A percentile compares a stretch with the other conserved stretches of the same genome.
phyloP scores from a whole-genome alignment of 2,329 filamentous ascomycete species.

The Hirsutella minnesotensis region DNA sequence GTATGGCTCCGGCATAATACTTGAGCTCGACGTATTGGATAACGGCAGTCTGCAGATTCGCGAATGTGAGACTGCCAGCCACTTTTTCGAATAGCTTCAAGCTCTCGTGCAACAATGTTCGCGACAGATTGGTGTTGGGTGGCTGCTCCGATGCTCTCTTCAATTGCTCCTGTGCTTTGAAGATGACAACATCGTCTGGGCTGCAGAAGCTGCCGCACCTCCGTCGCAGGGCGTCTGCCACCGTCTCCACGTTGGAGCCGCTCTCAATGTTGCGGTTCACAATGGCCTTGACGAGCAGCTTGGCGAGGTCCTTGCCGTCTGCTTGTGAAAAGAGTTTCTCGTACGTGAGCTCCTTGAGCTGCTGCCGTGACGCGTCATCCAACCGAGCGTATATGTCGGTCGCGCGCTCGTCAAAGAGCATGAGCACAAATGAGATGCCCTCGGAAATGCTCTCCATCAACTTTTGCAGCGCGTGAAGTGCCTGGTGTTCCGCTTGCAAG shows the following conservation, averaged over 20 bases:
- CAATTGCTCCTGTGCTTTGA: conserved; percentile 93
- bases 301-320: conserved; percentile 78
- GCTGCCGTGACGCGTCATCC: conserved; percentile 55
- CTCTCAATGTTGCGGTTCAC: conserved; percentile 96
- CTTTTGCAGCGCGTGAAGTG: conserved; percentile 73
- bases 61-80: conserved; percentile 66
- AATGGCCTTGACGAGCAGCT: conserved; percentile 91
- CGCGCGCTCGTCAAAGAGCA: conserved; percentile 87
- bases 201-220: conserved; percentile 97
- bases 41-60: conserved; percentile 69
- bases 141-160: conserved; percentile 77
- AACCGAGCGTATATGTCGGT: conserved; percentile 75
- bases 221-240: conserved; percentile 84
- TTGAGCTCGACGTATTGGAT: conserved; percentile 68
- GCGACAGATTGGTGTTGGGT: conserved; percentile 61
- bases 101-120: conserved; percentile 78
- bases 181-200: conserved; percentile 91
- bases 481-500: conserved; percentile 87
- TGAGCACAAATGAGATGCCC: conserved; percentile 89
- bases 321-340: conserved; percentile 74
- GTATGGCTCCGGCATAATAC: conserved; percentile 90
- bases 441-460: conserved; percentile 87
- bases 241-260: conserved; percentile 92
- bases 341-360: conserved; percentile 69
- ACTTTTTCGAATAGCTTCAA: conserved; percentile 81